Evolutionary conservation across 2,329 filamentous ascomycete species (phyloP), one percentile per base, ranked within the genome.

Genomic region (Aureobasidium lini): DNA sequence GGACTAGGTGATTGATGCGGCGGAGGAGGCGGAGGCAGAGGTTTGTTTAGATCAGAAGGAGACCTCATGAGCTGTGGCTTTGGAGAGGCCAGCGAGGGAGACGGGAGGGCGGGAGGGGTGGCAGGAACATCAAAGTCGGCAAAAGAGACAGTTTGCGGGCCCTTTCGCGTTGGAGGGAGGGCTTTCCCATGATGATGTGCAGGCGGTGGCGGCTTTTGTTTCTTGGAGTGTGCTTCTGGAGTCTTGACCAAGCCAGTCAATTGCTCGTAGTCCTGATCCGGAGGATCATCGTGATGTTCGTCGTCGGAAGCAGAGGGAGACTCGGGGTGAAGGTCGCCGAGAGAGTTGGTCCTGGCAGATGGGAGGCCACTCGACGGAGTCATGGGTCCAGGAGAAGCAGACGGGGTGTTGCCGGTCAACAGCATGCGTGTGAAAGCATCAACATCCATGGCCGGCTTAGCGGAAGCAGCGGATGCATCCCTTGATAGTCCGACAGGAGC

Each of bases 391-490:
- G 64, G 61, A 11, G 66, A 62, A 15, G 66, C 63, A 31, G 69
- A 65, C 13, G 62, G 57, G 42, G 81, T 70, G 66, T 84, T 81
- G 13, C 88, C 89, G 0, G 87, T 92, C 74, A 93, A 76, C 44
- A 93, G 77, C 61, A 94, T 75, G 61, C 86, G 80, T 68, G 84
- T 85, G 72, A 93, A 93, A 1, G 88, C 85, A 68, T 89, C 84
- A 1, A 92, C 88, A 68, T 93, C 87, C 66, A 92, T 2, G 79
- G 77, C 62, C 60, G 69, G 68, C 66, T 71, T 61, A 43, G 60
- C 63, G 34, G 63, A 61, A 44, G 52, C n/a, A 48, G 58, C 49
- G 18, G 42, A 31, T 10, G 16, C 29, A 23, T 61, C 57, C 15
- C 36, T 47, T 3, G 50, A 43, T 23, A 46, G 23, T 5, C 44